A percentile compares a stretch with the other conserved stretches of the same genome.
Conservation (phyloP, 495 filamentous ascomycete genomes). For the Pseudoneurospora amorphoporcata region DNA sequence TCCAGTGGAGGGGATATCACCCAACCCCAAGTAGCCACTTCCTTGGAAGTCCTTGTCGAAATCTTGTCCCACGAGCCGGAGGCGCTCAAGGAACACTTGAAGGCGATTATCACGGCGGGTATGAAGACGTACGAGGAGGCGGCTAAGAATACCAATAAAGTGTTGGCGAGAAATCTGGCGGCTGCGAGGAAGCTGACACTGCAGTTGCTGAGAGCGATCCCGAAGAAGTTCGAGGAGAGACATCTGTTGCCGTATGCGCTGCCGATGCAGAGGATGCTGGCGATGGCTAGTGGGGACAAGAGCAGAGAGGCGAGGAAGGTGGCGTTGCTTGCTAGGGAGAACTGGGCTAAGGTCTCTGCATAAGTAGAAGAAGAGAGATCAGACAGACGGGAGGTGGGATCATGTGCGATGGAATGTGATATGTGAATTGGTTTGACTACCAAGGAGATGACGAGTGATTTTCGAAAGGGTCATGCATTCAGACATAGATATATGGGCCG, state of each 20-base stretch:
- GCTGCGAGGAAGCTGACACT: conserved; percentile 27
- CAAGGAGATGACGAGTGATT: neutral
- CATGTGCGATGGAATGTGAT: neutral
- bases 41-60: conserved; percentile 28
- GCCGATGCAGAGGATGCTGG: conserved; percentile 29
- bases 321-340: conserved; percentile 30
- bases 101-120: conserved; percentile 24
- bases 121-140: conserved; percentile 18
- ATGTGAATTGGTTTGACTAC: neutral
- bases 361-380: neutral
- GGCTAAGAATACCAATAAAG: conserved; percentile 4
- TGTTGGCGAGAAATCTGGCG: neutral
- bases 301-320: conserved; percentile 32
- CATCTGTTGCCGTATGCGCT: conserved; percentile 24
- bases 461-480: neutral
- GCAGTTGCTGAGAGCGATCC: conserved; percentile 28
- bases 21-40: conserved; percentile 15
- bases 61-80: conserved; percentile 27
- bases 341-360: conserved; percentile 23
- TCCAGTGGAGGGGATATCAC: conserved; percentile 6
- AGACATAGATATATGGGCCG: neutral
- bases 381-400: neutral
- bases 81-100: conserved; percentile 25
- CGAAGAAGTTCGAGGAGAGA: conserved; percentile 29
- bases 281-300: conserved; percentile 32